Base-by-base conservation (phyloP, 164 flowering plant genomes). In the Protea cynaroides region DNA sequence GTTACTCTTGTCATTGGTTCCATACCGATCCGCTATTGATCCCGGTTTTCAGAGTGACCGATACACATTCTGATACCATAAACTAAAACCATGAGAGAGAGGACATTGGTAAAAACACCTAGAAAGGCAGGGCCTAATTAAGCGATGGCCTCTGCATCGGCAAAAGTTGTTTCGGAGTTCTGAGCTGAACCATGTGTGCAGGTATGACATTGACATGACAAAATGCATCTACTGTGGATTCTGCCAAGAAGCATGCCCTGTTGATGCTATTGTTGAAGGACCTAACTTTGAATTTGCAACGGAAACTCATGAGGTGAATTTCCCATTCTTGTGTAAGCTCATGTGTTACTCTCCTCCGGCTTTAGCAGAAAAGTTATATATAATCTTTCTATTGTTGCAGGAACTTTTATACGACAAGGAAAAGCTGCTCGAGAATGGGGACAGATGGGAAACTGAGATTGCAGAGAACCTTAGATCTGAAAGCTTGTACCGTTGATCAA, bases 221-320 rank as follows among this genome's bases (percentile, higher is more conserved):
- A 95, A 95, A 75, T 95, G 99, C 82, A 95, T 95, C 63, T 95
- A 92, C 78, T 92, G 99, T 77, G 97, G 97, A 63, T 92, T 95
- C 72, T 95, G 99, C 82, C 99, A 95, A 87, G 99, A 95, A 75
- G 99, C 99, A 43, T 95, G 99, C 78, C 99, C 99, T 25, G 99
- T 92, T 64, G 99, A 95, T 78, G 99, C 97, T 63, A 92, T 95
- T 74, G 99, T 95, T 24, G 99, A 95, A 79, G 99, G 99, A 38
- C 99, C 99, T n/a, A 95, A 95, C 76, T 95, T 95, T 61, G 97
- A 95, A 69, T 92, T 88, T 79, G 87, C 97, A 10, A 95, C 99
- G 0, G 99, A 92, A 70, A 95, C 99, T 76, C 99, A 92, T 53
- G 99, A 95, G 96, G 99, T 94, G 53, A 59, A 68, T 71, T 71